Evolutionary conservation across 2,329 filamentous ascomycete species (phyloP), one percentile per base, ranked within the genome.

Genomic region (Fusarium globosum): DNA sequence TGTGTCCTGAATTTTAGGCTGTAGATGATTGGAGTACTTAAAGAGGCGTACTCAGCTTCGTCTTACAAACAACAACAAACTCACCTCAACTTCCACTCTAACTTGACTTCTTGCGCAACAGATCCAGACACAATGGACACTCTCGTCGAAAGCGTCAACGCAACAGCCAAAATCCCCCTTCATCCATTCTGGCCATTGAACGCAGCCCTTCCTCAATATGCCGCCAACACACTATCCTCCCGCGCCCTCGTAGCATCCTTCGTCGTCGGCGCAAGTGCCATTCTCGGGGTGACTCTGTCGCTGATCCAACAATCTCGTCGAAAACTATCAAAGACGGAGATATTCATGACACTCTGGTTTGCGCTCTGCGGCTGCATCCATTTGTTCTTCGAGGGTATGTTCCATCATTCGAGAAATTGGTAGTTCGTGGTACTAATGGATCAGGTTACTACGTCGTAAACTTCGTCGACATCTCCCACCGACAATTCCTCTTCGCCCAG

Each of bases 111-210:
- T 26, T 26, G 26, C 55, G 28, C 42, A 38, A 4, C 15, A 68
- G 4, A 16, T 1, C 42, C 28, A 30, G 7, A 46, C 38, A 56
- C n/a, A 15, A 77, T 77, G 76, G 68, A 75, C 52, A 61, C n/a
- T 58, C 28, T 67, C 6, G 6, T 55, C 10, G 53, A 64, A 28
- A 26, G 43, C 42, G 46, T 60, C 64, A 58, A 55, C 48, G 45
- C 63, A 28, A 74, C 74, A 6, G 57, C 30, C 6, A 63, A 59
- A n/a, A 30, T 46, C 0, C 72, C 77, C 11, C 42, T 56, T 23
- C 92, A 95, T 80, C 92, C 92, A 2, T 95, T 93, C 83, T 94
- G 92, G 78, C 93, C 93, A 10, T 79, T 91, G 28, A 88, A 90
- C 60, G 87, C 90, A 42, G 82, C 85, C 23, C 88, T 96, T 65